Conservation (phyloP, 2,329 filamentous ascomycete species). For the Exophiala aquamarina region DNA sequence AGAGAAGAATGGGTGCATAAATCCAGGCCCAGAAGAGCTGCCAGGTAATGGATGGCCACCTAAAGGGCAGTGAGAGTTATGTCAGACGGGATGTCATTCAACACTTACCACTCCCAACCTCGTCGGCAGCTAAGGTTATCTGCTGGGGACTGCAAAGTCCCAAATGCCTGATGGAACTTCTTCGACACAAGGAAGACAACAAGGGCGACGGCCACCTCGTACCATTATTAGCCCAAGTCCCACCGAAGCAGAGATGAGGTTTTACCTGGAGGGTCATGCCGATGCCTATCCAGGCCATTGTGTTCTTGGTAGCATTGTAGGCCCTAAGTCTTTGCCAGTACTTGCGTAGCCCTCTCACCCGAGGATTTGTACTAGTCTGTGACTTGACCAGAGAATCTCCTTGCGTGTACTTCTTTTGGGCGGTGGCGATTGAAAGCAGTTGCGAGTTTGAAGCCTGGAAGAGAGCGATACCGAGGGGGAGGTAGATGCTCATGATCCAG, state of each 20-base stretch:
- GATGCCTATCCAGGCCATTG: slow-evolving; percentile 51
- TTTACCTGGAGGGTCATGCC: slow-evolving; percentile 59
- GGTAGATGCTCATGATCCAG: slow-evolving; percentile 67
- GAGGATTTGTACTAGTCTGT: slow-evolving; percentile 19
- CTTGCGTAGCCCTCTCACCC: slow-evolving; percentile 29
- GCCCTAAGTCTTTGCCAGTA: slow-evolving; percentile 40
- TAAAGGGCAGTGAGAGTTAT: slow-evolving; percentile 14
- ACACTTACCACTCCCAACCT: slow-evolving; percentile 65
- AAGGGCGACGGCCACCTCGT: slow-evolving; percentile 58
- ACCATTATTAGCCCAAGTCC: no score
- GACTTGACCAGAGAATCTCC: slow-evolving; percentile 6
- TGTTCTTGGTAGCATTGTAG: slow-evolving; percentile 50
- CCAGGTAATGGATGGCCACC: slow-evolving; percentile 65
- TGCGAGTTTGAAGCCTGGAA: slow-evolving; percentile 66
- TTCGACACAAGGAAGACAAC: slow-evolving; percentile 64
- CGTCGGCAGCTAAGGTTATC: slow-evolving; percentile 44
- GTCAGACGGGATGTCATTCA: background rate
- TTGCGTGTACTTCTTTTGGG: slow-evolving; percentile 42
- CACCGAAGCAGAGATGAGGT: no score
- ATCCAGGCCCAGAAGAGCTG: slow-evolving; percentile 65
- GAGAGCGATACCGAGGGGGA: slow-evolving; percentile 65
- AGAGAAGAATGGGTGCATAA: slow-evolving; percentile 62
- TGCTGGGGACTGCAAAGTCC: slow-evolving; percentile 53
- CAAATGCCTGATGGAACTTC: slow-evolving; percentile 60
- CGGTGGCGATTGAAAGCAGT: slow-evolving; percentile 58